These are phyloP conservation scores for Plectranthus barbatus DNA, from an alignment of 257 asterid genomes.

Conservation along the genomic window DNA sequence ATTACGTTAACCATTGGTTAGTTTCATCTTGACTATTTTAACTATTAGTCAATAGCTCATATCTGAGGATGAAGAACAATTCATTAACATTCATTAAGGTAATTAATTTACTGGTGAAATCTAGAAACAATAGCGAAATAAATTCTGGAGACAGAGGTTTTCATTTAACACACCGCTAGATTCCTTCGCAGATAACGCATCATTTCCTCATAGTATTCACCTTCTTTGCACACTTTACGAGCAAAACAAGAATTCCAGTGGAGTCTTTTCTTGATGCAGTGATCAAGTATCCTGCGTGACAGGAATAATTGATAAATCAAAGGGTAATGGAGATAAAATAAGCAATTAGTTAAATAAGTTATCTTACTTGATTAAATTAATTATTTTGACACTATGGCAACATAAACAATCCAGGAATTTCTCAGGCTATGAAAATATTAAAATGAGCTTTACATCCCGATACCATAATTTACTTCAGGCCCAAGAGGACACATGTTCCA, in stretches of 20 bases:
- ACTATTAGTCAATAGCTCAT: background rate
- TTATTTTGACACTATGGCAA: background rate
- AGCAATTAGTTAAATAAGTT: background rate
- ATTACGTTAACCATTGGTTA: background rate
- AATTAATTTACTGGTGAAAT: background rate
- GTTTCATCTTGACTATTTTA: background rate
- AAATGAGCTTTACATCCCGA: too few species aligned
- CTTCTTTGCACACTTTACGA: conserved; percentile 90
- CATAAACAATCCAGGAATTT: background rate
- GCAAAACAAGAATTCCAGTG: conserved; percentile 77
- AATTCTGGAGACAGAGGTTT: conserved; percentile 12
- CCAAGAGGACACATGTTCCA: background rate
- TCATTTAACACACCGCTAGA: conserved; percentile 58
- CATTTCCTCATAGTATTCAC: conserved; percentile 96
- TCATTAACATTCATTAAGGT: background rate
- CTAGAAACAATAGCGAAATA: background rate
- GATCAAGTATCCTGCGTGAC: conserved; percentile 71
- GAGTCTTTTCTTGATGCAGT: conserved; percentile 88
- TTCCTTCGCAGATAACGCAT: conserved; percentile 90
- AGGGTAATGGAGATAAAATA: background rate
- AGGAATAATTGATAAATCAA: conserved; percentile 9
- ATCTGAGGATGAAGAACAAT: conserved; percentile 1
- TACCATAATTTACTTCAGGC: too few species aligned
- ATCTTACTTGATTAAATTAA: background rate
- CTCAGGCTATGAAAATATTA: background rate